These are phyloP conservation scores for Solanum hybrid DNA, from an alignment of 305 asterid species.

Conservation along the genomic window DNA sequence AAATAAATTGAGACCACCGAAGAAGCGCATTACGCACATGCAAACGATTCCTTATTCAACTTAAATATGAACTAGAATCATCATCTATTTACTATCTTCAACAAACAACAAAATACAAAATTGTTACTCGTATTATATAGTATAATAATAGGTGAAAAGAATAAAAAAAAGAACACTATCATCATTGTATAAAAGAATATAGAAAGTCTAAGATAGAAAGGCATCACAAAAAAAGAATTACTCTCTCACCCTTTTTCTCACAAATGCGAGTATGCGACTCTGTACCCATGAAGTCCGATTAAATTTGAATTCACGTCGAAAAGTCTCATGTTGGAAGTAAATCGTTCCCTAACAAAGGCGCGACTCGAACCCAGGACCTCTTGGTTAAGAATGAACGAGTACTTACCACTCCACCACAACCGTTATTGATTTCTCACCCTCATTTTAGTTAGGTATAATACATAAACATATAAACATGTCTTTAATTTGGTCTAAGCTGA, in stretches of 20 bases:
- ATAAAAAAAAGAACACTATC: background rate
- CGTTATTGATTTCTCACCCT: background rate
- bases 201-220: background rate
- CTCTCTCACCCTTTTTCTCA: background rate
- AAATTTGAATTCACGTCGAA: fast-evolving
- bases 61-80: constrained; percentile 3
- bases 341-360: too few species aligned
- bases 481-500: background rate
- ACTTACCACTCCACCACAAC: background rate
- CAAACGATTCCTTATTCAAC: constrained; percentile 10
- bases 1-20: constrained; percentile 22
- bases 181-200: background rate
- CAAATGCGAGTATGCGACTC: too few species aligned
- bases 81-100: background rate
- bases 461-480: background rate
- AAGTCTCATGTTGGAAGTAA: background rate
- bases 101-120: background rate
- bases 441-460: background rate
- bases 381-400: background rate
- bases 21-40: constrained; percentile 38
- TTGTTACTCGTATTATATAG: background rate
- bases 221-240: background rate
- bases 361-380: background rate
- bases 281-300: background rate
- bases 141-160: background rate